Base-by-base conservation (phyloP, 805 yeast genomes). In the Yamadazyma paraphyllophila region DNA sequence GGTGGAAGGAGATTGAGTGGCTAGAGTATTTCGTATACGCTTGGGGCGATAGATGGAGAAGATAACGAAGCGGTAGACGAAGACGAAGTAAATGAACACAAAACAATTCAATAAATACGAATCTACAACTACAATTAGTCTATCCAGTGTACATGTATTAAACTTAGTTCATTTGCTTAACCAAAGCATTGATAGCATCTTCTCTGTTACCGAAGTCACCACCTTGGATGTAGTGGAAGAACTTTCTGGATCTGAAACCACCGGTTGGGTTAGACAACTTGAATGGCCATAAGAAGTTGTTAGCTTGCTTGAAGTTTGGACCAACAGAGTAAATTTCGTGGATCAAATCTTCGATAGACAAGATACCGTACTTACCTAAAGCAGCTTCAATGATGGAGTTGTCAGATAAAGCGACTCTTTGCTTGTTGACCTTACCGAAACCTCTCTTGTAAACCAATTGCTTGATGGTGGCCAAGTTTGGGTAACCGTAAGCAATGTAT, bases 181-280 rank as follows among this genome's bases (percentile, higher is more conserved):
- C 88, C 77, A 89, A 85, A 73, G 86, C 84, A 85, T 89, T 89
- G 78, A 89, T 89, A 88, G 80, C 85, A 68, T 88, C 84, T 81
- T 89, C 96, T 80, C 96, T 87, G 95, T 89, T 89, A 86, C 96
- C 96, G 76, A 89, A 83, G 81, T 94, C 85, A 85, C 96, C 96
- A 82, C 96, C 96, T 80, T 88, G 95, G 82, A 89, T 85, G 73
- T 86, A 89, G 80, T 89, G 96, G 80, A 83, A 83, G 95, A 89
- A 89, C 83, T 89, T 89, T 85, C 96, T 89, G 61, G 87, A 87
- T 81, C 96, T 92, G 96, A 95, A 89, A 76, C 96, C 96, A 78
- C 96, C 96, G 75, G 82, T 81, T 77, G 96, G 96, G 85, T 86
- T 88, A 65, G 96, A 88, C 73, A 89, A 83, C 81, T 87, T 83